These are phyloP conservation scores for Trametes meyenii DNA, from an alignment of 768 basidiomycete species.

Conservation along the genomic window DNA sequence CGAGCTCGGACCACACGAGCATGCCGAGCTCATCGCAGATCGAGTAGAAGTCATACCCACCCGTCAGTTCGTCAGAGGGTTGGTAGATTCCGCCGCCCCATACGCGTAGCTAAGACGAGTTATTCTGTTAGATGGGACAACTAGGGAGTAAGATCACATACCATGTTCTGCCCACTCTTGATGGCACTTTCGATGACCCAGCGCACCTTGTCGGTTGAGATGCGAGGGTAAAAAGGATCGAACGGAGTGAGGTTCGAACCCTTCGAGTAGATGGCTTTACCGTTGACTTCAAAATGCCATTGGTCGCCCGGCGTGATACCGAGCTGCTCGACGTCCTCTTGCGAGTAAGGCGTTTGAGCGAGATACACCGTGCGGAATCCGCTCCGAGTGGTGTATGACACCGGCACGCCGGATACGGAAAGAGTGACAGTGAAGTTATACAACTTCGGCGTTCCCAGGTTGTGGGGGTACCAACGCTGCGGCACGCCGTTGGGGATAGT, in stretches of 20 bases:
- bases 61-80: constrained; percentile 37
- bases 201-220: constrained; percentile 48
- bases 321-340: constrained; percentile 44
- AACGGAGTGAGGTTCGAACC: constrained; percentile 64
- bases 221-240: constrained; percentile 59
- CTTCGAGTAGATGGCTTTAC: constrained; percentile 54
- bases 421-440: constrained; percentile 53
- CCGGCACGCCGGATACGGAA: constrained; percentile 26
- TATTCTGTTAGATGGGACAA: neutral
- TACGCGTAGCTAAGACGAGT: constrained; percentile 46
- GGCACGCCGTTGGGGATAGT: constrained; percentile 48
- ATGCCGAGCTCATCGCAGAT: constrained; percentile 63
- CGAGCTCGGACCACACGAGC: constrained; percentile 62
- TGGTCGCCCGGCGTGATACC: constrained; percentile 62
- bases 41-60: constrained; percentile 58
- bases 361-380: constrained; percentile 62
- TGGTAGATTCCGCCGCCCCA: constrained; percentile 56
- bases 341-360: constrained; percentile 50
- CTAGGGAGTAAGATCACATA: constrained; percentile 29
- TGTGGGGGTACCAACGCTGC: constrained; percentile 56
- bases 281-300: constrained; percentile 63
- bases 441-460: constrained; percentile 55
- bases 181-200: constrained; percentile 61
- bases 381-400: constrained; percentile 45
- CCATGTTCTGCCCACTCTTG: constrained; percentile 60